phyloP scores from a whole-genome alignment of 805 yeast genomes.

The Myxozyma udenii region DNA sequence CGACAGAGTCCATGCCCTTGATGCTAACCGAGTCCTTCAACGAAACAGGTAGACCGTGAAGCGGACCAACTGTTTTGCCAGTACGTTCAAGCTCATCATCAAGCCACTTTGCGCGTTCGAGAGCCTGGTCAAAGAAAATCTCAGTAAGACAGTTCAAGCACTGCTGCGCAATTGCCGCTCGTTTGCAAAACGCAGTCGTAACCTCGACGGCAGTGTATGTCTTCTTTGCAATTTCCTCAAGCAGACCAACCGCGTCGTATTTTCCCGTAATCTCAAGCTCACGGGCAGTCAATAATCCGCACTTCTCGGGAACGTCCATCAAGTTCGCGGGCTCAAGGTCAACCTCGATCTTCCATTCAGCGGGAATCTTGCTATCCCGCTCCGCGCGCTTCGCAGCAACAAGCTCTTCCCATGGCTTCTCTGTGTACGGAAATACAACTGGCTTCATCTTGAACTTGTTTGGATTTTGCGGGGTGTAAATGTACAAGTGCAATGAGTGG shows the following conservation, averaged over 20 bases:
- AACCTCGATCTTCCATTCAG: slow-evolving; percentile 43
- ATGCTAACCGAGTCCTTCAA: slow-evolving; percentile 62
- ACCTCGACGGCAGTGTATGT: slow-evolving; percentile 47
- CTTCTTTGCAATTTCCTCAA: slow-evolving; percentile 33
- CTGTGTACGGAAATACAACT: slow-evolving; percentile 16
- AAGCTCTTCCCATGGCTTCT: slow-evolving; percentile 40
- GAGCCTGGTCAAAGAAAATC: slow-evolving; percentile 57
- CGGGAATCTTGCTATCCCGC: slow-evolving; percentile 47
- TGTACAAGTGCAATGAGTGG: too few relatives aligned
- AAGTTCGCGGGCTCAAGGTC: slow-evolving; percentile 15
- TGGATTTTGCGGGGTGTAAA: too few relatives aligned
- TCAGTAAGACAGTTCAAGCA: slow-evolving; percentile 42
- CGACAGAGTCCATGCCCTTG: slow-evolving; percentile 52
- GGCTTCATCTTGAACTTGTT: slow-evolving; percentile 26
- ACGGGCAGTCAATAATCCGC: slow-evolving; percentile 28
- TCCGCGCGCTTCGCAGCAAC: slow-evolving; percentile 44
- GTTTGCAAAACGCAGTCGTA: slow-evolving; percentile 51
- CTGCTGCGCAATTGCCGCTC: slow-evolving; percentile 60
- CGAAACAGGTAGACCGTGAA: slow-evolving; percentile 67
- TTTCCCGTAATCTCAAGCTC: slow-evolving; percentile 35
- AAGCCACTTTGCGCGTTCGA: slow-evolving; percentile 52
- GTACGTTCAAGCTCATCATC: slow-evolving; percentile 48
- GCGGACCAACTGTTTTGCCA: slow-evolving; percentile 50
- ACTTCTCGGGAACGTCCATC: slow-evolving; percentile 22
- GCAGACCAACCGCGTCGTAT: slow-evolving; percentile 28